These are phyloP conservation scores for Synchytrium microbalum DNA, from an alignment of 371 early-diverging fungal genomes.

Conservation along the genomic window DNA sequence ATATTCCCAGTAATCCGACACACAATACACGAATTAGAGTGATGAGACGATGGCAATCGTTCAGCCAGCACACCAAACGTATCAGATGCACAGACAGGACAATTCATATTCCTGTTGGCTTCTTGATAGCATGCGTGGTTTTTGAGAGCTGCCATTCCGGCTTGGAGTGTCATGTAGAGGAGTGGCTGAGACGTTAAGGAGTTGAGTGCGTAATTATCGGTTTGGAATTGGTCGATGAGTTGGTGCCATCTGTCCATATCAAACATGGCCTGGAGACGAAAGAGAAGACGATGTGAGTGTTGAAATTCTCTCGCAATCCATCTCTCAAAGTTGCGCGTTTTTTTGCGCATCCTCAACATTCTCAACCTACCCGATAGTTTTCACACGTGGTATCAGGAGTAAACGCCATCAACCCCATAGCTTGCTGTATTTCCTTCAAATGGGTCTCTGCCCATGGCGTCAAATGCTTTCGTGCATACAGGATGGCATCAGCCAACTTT, in stretches of 20 bases:
- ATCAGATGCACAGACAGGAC: constrained; percentile 84
- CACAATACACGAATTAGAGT: constrained; percentile 85
- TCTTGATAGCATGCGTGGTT: constrained; percentile 66
- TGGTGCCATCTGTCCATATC: constrained; percentile 70
- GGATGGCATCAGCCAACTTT: constrained; percentile 63
- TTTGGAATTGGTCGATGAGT: constrained; percentile 68
- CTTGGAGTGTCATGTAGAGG: constrained; percentile 77
- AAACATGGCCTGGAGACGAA: constrained; percentile 41
- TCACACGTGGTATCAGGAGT: constrained; percentile 59
- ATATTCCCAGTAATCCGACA: constrained; percentile 80
- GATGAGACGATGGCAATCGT: constrained; percentile 80
- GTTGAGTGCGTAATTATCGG: constrained; percentile 76
- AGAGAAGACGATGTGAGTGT: background rate
- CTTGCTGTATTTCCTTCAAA: constrained; percentile 66
- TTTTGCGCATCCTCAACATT: constrained; percentile 1
- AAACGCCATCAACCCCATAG: constrained; percentile 81
- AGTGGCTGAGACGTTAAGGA: constrained; percentile 74
- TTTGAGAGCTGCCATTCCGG: constrained; percentile 88
- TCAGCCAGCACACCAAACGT: constrained; percentile 76
- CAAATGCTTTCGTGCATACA: constrained; percentile 75
- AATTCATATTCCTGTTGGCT: constrained; percentile 75
- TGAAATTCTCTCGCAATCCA: background rate
- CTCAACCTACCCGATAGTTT: constrained; percentile 54
- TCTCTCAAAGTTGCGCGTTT: constrained; percentile 14
- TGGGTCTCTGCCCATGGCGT: constrained; percentile 64